Percentiles rank a stretch among this genome's conserved stretches.
Conservation (phyloP, 345 rosid species). For the Angophora floribunda region DNA sequence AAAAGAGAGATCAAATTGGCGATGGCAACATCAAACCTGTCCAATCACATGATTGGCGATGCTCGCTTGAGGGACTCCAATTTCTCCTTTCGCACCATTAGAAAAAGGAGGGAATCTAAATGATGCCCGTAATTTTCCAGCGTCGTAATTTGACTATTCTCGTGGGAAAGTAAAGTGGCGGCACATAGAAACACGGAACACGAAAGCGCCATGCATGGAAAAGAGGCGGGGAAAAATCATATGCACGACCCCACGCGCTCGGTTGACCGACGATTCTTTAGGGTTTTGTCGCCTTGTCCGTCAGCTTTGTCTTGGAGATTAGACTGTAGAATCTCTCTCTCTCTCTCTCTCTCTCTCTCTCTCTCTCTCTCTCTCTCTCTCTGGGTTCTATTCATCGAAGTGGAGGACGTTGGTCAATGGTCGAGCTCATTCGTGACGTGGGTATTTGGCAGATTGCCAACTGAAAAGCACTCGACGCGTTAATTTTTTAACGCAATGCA, state of each 20-base stretch:
- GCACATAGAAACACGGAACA: neutral
- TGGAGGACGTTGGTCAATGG: neutral
- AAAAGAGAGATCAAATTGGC: neutral
- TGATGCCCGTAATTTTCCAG: neutral
- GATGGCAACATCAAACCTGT: neutral
- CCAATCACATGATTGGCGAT: neutral
- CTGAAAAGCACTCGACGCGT: neutral
- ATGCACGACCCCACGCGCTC: neutral
- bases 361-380: neutral
- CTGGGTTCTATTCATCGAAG: neutral
- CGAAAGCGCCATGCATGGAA: neutral
- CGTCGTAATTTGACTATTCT: neutral
- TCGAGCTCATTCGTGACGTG: neutral
- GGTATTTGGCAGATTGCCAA: neutral
- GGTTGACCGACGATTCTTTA: neutral
- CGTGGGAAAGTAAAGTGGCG: neutral
- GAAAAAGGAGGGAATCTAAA: neutral
- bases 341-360: neutral
- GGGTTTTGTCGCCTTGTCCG: neutral
- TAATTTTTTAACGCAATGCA: neutral
- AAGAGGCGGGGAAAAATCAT: neutral
- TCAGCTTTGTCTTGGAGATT: neutral
- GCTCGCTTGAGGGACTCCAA: neutral
- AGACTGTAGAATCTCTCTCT: neutral
- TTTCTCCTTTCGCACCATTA: neutral